Evolutionary conservation across 805 yeast species (phyloP), one percentile per base, ranked within the genome.

Genomic region (Myxozyma geophila): DNA sequence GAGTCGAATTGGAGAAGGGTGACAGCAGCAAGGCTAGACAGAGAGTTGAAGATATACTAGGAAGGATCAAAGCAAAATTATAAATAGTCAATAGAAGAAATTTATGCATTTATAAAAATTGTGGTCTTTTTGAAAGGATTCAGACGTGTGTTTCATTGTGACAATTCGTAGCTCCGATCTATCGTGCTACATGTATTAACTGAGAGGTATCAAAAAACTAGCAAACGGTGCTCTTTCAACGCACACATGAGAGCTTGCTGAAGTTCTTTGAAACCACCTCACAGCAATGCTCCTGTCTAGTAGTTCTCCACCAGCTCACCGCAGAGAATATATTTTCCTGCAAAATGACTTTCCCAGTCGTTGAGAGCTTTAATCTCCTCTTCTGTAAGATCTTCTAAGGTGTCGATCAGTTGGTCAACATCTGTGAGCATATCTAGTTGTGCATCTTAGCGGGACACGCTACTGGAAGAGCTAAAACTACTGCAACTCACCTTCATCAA

Each of bases 291-390:
- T 12, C 15, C 41, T n/a, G 55, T 39, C 23, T 36, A 52, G 10
- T 15, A 33, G 44, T 70, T 64, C 23, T 64, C 62, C 10, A 84
- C 83, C 53, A 92, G 79, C 39, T 83, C 81, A 1, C 99, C 99
- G 46, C 92, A 89, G 23, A 85, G 80, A 1, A 89, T 86, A 73
- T 95, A 95, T 79, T 95, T 95, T 70, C 83, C 84, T 58, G 81
- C 85, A 73, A 95, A 93, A 75, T 88, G 91, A 46, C 82, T 84
- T 67, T 85, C 90, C 99, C 99, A 95, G 52, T 87, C 89, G 67
- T 88, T 83, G 70, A 96, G 79, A 3, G 93, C 82, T 60, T 85
- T 87, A 48, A 69, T 68, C 70, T 95, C 97, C 9, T 80, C 81
- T 7, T 77, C 78, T 0, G 80, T 77, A 69, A 95, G 81, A 67